Base-by-base conservation (phyloP, 1,284 basidiomycete species). In the Athelia psychrophila region DNA sequence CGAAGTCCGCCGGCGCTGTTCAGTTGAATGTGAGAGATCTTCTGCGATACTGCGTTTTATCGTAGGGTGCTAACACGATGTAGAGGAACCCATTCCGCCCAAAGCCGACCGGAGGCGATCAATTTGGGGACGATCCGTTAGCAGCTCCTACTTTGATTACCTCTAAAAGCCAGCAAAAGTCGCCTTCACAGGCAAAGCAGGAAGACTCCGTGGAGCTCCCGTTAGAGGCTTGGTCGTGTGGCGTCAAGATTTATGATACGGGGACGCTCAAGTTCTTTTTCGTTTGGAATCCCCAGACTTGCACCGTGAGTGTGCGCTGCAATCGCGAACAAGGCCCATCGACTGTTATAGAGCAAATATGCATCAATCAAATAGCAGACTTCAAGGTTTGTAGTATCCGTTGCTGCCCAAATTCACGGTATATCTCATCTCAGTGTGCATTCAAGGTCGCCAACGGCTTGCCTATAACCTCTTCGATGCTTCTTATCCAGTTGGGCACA, bases 1-100 rank as follows among this genome's bases (percentile, higher is more conserved):
- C 35, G 36, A 67, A 58, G 47, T 48, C 24, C 16, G 30, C 23
- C 3, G 27, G 65, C 6, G 3, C 38, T 49, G 35, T 25, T n/a
- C 8, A 5, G 8, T 22, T 16, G 23, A 16, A 24, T 13, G 15
- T 25, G 22, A 24, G 16, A 22, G 16, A 23, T 13, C 44, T n/a
- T 24, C 16, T 16, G 22, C 23, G 13, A 5, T 30, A 6, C 27
- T 30, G 6, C 27, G 6, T 30, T 30, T 6, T 6, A 6, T 30
- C 13, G 13, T 30, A 5, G 5, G 27, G 5, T 13, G 27, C 13
- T 13, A 30, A 30, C 13, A 13, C 27, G 13, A 30, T 30, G 27
- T 13, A 30, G 27, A 13, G 5, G 27, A 30, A 30, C 13, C 27
- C 27, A 6, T 30, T 30, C 27, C 5, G 6, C 27, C 6, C 13